Base-by-base conservation (phyloP, 75 land plant genomes). In the Gnetum montanum region DNA sequence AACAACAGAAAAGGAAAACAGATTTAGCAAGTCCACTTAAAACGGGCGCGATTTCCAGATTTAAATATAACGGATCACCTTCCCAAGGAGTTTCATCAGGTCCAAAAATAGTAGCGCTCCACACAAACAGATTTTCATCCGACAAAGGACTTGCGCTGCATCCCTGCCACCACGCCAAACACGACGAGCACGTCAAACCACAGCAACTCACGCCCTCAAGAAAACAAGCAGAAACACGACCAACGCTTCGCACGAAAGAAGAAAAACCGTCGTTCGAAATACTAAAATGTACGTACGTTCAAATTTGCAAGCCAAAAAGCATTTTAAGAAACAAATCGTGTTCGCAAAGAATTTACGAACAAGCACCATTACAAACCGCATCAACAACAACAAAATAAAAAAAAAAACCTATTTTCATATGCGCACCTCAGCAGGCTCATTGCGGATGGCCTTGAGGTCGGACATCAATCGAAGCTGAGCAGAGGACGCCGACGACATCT, bases 31-130 rank as follows among this genome's bases (percentile, higher is more conserved):
- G n/a, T n/a, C n/a, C n/a, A n/a, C n/a, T n/a, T n/a, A n/a, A n/a
- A n/a, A n/a, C n/a, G n/a, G n/a, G n/a, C n/a, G n/a, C 20, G 31
- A 52, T 6, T 2, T 45, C 50, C 11, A 8, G n/a, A 58, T 5
- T 11, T n/a, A n/a, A n/a, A n/a, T n/a, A n/a, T n/a, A n/a, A n/a
- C n/a, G n/a, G n/a, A 2, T 28, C 23, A 74, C 81, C 84, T 77
- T 81, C 82, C 84, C 84, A 81, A 12, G 83, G 75, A 16, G 71
- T 73, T 55, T 78, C 83, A 46, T 82, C 83, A 2, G 83, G 83
- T 10, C 82, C 83, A 60, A 78, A 82, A 6, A 78, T 68, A 29
- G 83, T 74, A n/a, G 83, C 83, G 43, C 78, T 77, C 78, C 83
- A 78, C 12, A 79, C 83, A 53, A 82, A 82, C 10, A 73, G 63